Evolutionary conservation across 192 early-diverging fungal species (phyloP).

Genomic region (Paraglomus occultum): DNA sequence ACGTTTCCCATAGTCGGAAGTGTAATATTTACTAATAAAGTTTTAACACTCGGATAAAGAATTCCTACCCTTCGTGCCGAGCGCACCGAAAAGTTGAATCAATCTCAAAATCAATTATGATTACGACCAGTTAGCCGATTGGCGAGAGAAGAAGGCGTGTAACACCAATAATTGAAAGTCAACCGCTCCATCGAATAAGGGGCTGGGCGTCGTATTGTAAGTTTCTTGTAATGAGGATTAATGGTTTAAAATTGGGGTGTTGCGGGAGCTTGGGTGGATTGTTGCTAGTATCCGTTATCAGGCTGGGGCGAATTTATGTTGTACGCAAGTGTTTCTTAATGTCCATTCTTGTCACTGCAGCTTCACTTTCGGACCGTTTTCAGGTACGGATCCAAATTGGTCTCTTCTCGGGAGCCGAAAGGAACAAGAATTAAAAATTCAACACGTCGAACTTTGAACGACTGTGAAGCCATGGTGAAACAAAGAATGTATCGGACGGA

Average conservation of each 20-base stretch:
- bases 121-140: background rate
- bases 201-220: constrained; percentile 2
- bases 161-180: background rate
- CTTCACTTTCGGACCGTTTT: constrained; percentile 40
- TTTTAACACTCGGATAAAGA: constrained; percentile 13
- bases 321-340: background rate
- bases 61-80: background rate
- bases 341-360: constrained; percentile 11
- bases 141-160: background rate
- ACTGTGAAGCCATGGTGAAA: too few relatives aligned
- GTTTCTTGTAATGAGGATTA: background rate
- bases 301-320: background rate
- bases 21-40: too few relatives aligned
- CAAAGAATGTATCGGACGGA: constrained; percentile 51
- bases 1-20: too few relatives aligned
- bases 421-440: constrained; percentile 44
- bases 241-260: too few relatives aligned
- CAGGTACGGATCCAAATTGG: constrained; percentile 27
- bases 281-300: too few relatives aligned
- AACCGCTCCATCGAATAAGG: constrained; percentile 1
- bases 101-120: constrained; percentile 13
- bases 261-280: too few relatives aligned
- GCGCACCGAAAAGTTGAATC: background rate
- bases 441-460: constrained; percentile 51
- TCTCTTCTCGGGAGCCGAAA: constrained; percentile 27